Base-by-base conservation (phyloP, 2,329 filamentous ascomycete species). In the Fusarium annulatum region DNA sequence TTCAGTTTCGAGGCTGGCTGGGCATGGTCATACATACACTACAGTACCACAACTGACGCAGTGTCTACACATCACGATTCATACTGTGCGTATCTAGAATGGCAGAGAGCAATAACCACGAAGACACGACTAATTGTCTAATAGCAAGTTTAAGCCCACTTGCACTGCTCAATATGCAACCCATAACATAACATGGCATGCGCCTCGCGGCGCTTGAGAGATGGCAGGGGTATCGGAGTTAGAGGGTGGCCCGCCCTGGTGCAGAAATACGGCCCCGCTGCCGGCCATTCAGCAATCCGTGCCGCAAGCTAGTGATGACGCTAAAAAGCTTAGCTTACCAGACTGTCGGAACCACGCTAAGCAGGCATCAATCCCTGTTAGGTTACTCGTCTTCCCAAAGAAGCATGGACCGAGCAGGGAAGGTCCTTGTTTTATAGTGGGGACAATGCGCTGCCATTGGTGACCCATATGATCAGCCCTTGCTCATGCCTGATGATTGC, bases 341-440 rank as follows among this genome's bases (percentile, higher is more conserved):
- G 74, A 72, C 72, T 81, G 78, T 75, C 82, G 82, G 69, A 78
- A 79, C 78, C 77, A 72, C 80, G 77, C 82, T 83, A 83, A 79
- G 42, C 76, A 51, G 70, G 43, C 19, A 5, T 33, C 7, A 1
- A 55, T 39, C 51, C 63, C 45, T 69, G 66, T 16, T 15, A 64
- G 43, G 58, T 69, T 52, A 38, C 65, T 62, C 65, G 41, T 60
- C 48, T 64, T 52, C 68, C 59, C 18, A 30, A 69, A 53, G 21
- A 15, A 46, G 59, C 9, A 60, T 66, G 23, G 36, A 2, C 64
- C 56, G 65, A 68, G 59, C 70, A 73, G 53, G 70, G 70, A 11
- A 21, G 5, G 26, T 51, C 63, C 65, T 73, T 65, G 74, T 11
- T 23, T 33, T 11, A 38, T 15, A 38, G 30, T 63, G 51, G 56